phyloP scores from a whole-genome alignment of 257 asterid species.

The Salvia splendens region DNA sequence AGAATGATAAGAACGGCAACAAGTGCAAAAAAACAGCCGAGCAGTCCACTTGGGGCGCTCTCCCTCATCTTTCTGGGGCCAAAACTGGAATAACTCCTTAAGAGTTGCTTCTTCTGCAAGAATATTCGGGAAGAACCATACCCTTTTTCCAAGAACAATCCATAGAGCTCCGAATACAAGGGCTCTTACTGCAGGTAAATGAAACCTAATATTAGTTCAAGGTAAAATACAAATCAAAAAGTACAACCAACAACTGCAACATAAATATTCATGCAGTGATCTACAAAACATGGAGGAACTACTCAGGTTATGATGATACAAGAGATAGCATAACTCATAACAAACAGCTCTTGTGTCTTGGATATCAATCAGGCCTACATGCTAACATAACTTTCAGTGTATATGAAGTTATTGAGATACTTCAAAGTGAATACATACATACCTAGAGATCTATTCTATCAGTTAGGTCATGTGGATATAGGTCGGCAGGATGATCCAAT shows the following conservation, averaged over 20 bases:
- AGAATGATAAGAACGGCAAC: conserved; percentile 64
- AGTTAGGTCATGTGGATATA: conserved; percentile 5
- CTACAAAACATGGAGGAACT: too few species aligned
- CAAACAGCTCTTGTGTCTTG: not conserved
- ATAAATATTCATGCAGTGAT: not conserved
- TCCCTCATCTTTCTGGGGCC: conserved; percentile 94
- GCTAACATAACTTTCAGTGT: not conserved
- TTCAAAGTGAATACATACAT: not conserved
- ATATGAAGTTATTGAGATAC: not conserved
- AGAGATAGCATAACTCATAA: not conserved
- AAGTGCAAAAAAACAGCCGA: conserved; percentile 75
- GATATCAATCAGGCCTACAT: not conserved
- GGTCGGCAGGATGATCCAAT: not conserved
- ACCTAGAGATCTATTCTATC: not conserved
- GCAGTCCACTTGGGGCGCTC: conserved; percentile 98
- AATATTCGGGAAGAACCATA: conserved; percentile 98
- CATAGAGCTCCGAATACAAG: conserved; percentile 73
- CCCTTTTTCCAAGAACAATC: conserved; percentile 82
- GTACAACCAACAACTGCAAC: conserved; percentile 10
- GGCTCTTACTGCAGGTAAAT: conserved; percentile 73
- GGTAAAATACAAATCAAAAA: conserved; percentile 5
- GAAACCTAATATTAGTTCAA: conserved; percentile 23
- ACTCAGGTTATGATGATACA: not conserved
- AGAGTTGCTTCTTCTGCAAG: conserved; percentile 99
- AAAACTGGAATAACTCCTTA: conserved; percentile 91